These are phyloP conservation scores for Flaveria linearis DNA, from an alignment of 129 eudicot species.

Conservation along the genomic window DNA sequence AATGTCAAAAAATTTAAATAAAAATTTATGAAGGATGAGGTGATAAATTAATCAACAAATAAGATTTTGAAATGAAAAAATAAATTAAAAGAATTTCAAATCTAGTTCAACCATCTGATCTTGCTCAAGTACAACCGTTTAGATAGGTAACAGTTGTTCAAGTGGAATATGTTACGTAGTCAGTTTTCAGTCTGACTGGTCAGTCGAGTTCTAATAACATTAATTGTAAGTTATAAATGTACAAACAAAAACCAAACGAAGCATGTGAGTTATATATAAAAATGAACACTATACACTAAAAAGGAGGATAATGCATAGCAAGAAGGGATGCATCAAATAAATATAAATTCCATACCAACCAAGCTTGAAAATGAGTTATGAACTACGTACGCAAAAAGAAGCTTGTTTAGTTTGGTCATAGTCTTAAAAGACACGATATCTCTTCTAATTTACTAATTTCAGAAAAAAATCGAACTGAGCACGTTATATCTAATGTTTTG, in stretches of 20 bases:
- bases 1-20: no score
- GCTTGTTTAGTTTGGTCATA: constrained; percentile 7
- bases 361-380: constrained; percentile 4
- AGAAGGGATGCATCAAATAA: background rate
- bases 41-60: no score
- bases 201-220: no score
- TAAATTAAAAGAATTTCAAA: no score
- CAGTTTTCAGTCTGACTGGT: no score
- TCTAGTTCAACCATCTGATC: no score
- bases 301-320: background rate
- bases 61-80: no score
- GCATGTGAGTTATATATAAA: background rate
- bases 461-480: background rate
- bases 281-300: background rate
- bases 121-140: no score
- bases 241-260: background rate
- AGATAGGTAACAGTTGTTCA: no score
- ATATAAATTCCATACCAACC: constrained; percentile 19
- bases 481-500: constrained; percentile 25
- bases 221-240: background rate
- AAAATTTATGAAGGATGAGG: no score
- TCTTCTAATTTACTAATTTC: constrained; percentile 21
- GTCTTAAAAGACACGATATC: constrained; percentile 14
- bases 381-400: background rate
- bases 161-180: no score